These are phyloP conservation scores for Helotiales sp. DNA, from an alignment of 2,329 filamentous ascomycete genomes.

Conservation along the genomic window DNA sequence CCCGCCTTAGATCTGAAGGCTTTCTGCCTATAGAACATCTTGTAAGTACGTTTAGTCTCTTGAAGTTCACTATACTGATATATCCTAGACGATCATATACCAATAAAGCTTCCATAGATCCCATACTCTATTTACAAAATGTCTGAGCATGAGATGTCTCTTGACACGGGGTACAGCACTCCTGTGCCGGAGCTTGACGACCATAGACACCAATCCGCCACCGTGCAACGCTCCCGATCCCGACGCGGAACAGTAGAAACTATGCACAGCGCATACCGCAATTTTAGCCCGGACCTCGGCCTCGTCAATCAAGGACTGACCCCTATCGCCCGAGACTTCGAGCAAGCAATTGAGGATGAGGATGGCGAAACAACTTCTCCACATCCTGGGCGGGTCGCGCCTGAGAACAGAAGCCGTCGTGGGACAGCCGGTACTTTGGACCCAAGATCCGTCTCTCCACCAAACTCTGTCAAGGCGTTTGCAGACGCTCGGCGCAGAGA, in stretches of 20 bases:
- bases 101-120: not conserved
- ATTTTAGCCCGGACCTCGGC: conserved; percentile 39
- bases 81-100: too few species aligned
- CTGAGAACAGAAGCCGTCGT: conserved; percentile 47
- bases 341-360: conserved; percentile 82
- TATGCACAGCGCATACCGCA: conserved; percentile 51
- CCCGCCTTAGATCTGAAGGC: conserved; percentile 40
- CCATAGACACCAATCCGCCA: conserved; percentile 69
- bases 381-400: conserved; percentile 14
- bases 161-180: conserved; percentile 67
- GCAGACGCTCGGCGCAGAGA: conserved; percentile 85
- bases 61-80: not conserved
- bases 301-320: conserved; percentile 40
- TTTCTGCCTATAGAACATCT: conserved; percentile 5
- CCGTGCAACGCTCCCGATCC: conserved; percentile 58
- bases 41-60: not conserved
- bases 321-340: conserved; percentile 76
- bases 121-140: conserved; percentile 50
- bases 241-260: conserved; percentile 76
- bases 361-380: conserved; percentile 51
- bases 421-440: conserved; percentile 55
- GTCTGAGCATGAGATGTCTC: conserved; percentile 61
- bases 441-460: conserved; percentile 76
- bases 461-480: conserved; percentile 97
- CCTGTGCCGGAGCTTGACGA: conserved; percentile 84